phyloP scores from a whole-genome alignment of 169 alveolate species.

The Perkinsus olseni region DNA sequence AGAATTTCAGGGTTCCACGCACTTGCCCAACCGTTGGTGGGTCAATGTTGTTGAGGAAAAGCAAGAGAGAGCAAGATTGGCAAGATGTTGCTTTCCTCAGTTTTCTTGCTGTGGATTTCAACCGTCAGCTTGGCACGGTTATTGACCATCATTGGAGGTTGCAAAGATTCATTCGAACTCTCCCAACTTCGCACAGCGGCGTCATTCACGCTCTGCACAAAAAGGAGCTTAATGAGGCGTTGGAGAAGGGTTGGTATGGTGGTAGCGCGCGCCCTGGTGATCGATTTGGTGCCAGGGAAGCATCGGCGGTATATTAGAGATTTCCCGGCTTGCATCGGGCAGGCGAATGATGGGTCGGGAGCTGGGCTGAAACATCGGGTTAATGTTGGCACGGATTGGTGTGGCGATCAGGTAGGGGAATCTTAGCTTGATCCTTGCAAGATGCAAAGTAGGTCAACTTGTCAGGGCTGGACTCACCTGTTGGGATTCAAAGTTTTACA shows the following conservation, averaged over 20 bases:
- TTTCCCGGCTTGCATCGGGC: background rate
- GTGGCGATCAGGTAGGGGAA: background rate
- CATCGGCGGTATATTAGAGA: background rate
- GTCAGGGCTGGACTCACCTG: background rate
- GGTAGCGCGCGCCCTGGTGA: background rate
- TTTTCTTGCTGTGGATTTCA: background rate
- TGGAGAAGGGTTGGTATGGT: background rate
- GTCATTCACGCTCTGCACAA: background rate
- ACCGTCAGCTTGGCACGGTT: background rate
- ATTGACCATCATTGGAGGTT: background rate
- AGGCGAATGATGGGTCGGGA: background rate
- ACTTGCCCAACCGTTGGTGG: too few relatives aligned
- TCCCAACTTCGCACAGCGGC: background rate
- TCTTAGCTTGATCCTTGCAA: too few relatives aligned
- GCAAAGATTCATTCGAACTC: background rate
- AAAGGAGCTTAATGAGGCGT: background rate
- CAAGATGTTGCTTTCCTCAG: background rate
- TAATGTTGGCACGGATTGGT: background rate
- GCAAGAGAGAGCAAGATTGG: background rate
- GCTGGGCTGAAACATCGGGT: background rate
- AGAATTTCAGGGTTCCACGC: too few relatives aligned
- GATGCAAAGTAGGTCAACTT: background rate
- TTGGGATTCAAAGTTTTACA: background rate
- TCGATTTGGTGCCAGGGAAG: background rate
- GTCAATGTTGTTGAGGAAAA: too few relatives aligned